Conservation (phyloP, 768 basidiomycete genomes). For the Psilocybe sp. region DNA sequence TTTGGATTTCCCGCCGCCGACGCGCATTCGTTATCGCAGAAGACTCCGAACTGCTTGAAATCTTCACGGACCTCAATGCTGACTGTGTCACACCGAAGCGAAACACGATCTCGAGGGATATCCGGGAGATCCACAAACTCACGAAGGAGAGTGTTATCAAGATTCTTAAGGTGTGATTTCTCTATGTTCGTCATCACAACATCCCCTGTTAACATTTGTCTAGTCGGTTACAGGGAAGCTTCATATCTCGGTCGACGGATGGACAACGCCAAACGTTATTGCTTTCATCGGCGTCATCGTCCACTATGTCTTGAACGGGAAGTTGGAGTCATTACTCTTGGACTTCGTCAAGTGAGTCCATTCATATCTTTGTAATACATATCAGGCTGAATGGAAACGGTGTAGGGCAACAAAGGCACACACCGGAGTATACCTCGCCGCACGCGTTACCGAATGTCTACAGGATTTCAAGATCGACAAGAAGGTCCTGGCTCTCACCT, state of each 20-base stretch:
- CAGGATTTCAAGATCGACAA: slow-evolving; percentile 21
- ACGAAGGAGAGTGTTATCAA: slow-evolving; percentile 17
- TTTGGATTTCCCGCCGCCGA: too few species aligned
- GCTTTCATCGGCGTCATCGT: slow-evolving; percentile 21
- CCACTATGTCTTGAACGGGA: slow-evolving; percentile 17
- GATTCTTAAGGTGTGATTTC: slow-evolving; percentile 7
- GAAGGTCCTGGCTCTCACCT: slow-evolving; percentile 21
- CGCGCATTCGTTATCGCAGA: too few species aligned
- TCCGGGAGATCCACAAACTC: slow-evolving; percentile 23
- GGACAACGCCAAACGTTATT: slow-evolving; percentile 24
- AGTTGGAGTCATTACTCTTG: slow-evolving; percentile 9
- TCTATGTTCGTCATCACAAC: not conserved
- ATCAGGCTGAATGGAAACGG: not conserved
- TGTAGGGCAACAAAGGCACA: slow-evolving; percentile 22
- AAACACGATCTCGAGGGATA: slow-evolving; percentile 29
- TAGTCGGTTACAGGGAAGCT: slow-evolving; percentile 18
- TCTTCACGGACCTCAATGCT: slow-evolving; percentile 28
- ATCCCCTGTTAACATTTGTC: not conserved
- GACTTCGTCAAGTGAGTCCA: slow-evolving; percentile 19
- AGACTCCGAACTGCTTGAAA: slow-evolving; percentile 10
- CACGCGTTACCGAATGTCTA: slow-evolving; percentile 18
- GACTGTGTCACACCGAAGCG: slow-evolving; percentile 25
- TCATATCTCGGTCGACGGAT: slow-evolving; percentile 22
- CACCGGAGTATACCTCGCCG: slow-evolving; percentile 25
- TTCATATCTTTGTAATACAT: not conserved